A percentile compares a stretch with the other conserved stretches of the same genome.
Conservation (phyloP, 2,329 filamentous ascomycete species). For the Zymoseptoria brevis region DNA sequence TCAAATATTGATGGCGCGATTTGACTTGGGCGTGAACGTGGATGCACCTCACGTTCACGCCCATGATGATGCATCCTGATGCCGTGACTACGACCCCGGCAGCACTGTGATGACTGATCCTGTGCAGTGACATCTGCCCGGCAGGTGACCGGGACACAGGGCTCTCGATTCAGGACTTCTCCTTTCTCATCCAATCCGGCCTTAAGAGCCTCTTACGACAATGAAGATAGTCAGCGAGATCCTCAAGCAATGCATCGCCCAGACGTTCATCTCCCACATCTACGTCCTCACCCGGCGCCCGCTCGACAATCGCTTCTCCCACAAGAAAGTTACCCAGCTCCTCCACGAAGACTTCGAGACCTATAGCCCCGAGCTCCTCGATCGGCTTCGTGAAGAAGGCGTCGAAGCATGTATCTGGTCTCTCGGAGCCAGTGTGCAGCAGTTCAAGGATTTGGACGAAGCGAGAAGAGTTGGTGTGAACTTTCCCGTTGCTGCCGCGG, state of each 20-base stretch:
- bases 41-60: background rate
- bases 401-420: conserved; percentile 43
- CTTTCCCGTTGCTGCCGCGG: conserved; percentile 26
- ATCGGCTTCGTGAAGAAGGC: conserved; percentile 31
- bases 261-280: conserved; percentile 41
- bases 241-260: conserved; percentile 43
- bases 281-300: conserved; percentile 28
- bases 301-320: conserved; percentile 21
- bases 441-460: conserved; percentile 24
- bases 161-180: background rate
- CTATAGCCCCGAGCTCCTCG: conserved; percentile 41
- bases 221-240: conserved; percentile 54
- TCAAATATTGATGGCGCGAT: background rate
- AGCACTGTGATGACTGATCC: background rate
- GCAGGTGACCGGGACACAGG: background rate
- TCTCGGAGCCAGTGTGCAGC: conserved; percentile 21
- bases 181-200: background rate
- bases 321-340: conserved; percentile 29
- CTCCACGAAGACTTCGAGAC: conserved; percentile 44
- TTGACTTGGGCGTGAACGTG: too few relatives aligned
- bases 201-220: background rate
- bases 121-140: background rate
- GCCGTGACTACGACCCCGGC: background rate
- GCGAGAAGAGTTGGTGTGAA: conserved; percentile 27
- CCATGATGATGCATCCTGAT: background rate